Base-by-base conservation (phyloP, 1,284 basidiomycete species). In the Ustilago vetiveriae region DNA sequence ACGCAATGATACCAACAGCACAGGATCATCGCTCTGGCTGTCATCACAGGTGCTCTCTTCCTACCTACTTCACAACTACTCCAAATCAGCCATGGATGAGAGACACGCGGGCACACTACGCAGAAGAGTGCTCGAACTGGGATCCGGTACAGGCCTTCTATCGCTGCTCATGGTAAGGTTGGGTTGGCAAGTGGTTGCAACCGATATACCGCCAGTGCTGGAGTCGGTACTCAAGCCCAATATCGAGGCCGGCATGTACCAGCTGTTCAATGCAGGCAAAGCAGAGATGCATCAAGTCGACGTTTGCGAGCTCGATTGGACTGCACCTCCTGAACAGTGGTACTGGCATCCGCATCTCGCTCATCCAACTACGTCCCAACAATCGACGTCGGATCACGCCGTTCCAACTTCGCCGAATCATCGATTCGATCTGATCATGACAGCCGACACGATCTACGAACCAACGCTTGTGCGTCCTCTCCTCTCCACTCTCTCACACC, bases 401-500 rank as follows among this genome's bases (percentile, higher is more conserved):
- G 6, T 4, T 26, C 2, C 21, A 9, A 8, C 13, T 16, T 21
- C 35, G 1, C 16, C 16, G 2, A 41, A 23, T 4, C 45, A 27
- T 4, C 23, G 19, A 9, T 63, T 90, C 83, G 90, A 94, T 82
- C 85, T 93, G 60, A 88, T 95, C 66, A 82, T 92, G 53, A 89
- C 91, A 16, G 89, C 92, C 53, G 93, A 96, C 82, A 94, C 93
- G 0, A 84, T 94, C 49, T 95, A 94, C 81, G 82, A 85, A 26
- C 79, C 86, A 1, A 83, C 86, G 8, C 88, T 94, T 45, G 82
- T 90, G 26, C 78, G 85, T 16, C 90, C 90, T 0, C 87, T 95
- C 41, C 85, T 93, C 39, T 85, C 86, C 38, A 88, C 90, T n/a
- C 82, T 92, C 6, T 85, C 33, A 85, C 86, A 76, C 77, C 79